phyloP scores from a whole-genome alignment of 2,329 filamentous ascomycete genomes.

The Verticillium nonalfalfae region DNA sequence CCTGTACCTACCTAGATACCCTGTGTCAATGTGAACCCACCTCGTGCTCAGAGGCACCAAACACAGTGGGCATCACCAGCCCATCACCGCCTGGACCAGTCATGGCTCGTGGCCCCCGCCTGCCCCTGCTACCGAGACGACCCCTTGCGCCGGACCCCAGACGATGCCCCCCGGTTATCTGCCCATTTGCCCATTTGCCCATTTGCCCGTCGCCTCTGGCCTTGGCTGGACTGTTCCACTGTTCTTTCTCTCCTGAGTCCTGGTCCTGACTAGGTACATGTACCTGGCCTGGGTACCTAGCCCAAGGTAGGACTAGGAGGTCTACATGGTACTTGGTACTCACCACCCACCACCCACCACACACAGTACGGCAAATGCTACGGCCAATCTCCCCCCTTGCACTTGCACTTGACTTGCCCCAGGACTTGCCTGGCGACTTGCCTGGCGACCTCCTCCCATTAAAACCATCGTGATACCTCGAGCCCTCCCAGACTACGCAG shows the following conservation, averaged over 20 bases:
- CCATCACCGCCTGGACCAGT: background rate
- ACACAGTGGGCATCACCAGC: background rate
- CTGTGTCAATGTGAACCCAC: background rate
- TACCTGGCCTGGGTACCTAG: no score
- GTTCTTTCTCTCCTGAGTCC: background rate
- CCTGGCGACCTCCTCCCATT: background rate
- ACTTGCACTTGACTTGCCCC: background rate
- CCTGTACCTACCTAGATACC: background rate
- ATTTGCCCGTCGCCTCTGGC: background rate
- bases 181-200: background rate
- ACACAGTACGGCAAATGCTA: background rate
- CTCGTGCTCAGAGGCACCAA: background rate
- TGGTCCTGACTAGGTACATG: background rate
- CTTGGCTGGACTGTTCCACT: background rate
- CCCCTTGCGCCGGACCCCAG: background rate
- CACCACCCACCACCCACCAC: no score
- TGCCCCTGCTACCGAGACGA: background rate
- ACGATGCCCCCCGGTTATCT: background rate
- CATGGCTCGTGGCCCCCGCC: background rate
- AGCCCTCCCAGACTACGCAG: background rate
- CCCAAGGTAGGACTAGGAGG: background rate
- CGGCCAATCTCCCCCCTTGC: background rate
- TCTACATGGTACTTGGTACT: background rate
- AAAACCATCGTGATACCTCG: background rate
- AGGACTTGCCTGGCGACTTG: no score